Evolutionary conservation across 306 rosid genomes (phyloP), one percentile per base, ranked within the genome.

Genomic region (Neltuma alba): DNA sequence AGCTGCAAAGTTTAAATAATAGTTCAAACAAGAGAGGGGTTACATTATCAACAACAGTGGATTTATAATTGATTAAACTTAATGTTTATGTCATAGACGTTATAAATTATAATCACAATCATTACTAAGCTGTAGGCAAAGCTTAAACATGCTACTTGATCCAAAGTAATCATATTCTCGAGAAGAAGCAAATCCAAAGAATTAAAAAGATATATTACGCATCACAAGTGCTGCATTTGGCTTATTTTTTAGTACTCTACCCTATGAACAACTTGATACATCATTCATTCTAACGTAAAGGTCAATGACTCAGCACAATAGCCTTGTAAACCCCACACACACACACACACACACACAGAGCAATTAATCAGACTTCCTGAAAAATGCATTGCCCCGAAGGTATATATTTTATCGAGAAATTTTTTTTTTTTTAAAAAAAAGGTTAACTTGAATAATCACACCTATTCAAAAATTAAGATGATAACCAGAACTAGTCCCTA

Each of bases 1-100:
- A 92, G 84, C 99, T 96, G 91, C 83, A 69, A 69, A 25, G 23
- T 25, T 41, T 42, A 69, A 25, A 45, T 28, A 55, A 69, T 37
- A 42, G 54, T 69, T n/a, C 21, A 25, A 15, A n/a, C 9, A 66
- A 38, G 14, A 38, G 18, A 15, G 16, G 21, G 13, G 72, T 31
- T 38, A 66, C 72, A 38, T 4, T 3, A 6, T 66, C 28, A 37
- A 66, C 48, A 66, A 66, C 18, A 37, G 5, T 4, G 13, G 47
- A 36, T 23, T 37, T 23, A 23, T n/a, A 37, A 20, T 15, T 62
- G 68, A 15, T 30, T 62, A 31, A 36, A 47, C 41, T 38, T 66
- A 38, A 21, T 66, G 28, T 66, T 38, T 10, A 38, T 13, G 28
- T 11, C 33, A 66, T 14, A 66, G 21, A 66, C 2, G 2, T 27